Evolutionary conservation across 1,139 yeast species (phyloP).

Genomic region (Saccharomycopsis phalli): DNA sequence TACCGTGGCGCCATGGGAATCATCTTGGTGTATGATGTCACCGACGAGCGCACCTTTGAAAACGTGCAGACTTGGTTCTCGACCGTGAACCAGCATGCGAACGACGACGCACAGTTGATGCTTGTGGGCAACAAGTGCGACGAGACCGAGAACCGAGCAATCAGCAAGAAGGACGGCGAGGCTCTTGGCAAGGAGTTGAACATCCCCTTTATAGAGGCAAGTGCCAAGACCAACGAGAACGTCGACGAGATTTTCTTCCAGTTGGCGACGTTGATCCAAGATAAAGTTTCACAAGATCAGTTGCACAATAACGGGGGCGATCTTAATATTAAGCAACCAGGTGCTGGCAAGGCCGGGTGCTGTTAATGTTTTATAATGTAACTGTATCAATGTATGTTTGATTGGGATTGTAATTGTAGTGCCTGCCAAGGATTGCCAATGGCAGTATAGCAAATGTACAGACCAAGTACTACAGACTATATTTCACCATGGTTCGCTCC

Average conservation of each 20-base stretch:
- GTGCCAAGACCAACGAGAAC: constrained; percentile 88
- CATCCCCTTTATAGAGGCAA: constrained; percentile 87
- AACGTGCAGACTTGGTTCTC: constrained; percentile 82
- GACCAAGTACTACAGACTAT: too few relatives aligned
- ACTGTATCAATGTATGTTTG: background rate
- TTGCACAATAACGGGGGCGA: constrained; percentile 24
- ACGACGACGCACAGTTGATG: constrained; percentile 88
- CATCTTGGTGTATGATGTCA: constrained; percentile 89
- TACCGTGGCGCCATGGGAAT: constrained; percentile 99
- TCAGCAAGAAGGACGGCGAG: constrained; percentile 83
- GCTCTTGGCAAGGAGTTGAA: constrained; percentile 80
- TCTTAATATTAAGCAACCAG: constrained; percentile 27
- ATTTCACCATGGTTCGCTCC: too few relatives aligned
- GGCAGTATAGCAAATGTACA: background rate
- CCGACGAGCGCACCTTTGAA: constrained; percentile 88
- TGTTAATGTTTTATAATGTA: constrained; percentile 13
- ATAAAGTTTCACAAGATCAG: constrained; percentile 45
- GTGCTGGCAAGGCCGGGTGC: constrained; percentile 22
- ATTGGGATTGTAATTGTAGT: too few relatives aligned
- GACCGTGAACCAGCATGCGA: constrained; percentile 93
- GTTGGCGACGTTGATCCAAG: constrained; percentile 82
- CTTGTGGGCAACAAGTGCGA: constrained; percentile 95
- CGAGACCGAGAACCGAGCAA: constrained; percentile 66
- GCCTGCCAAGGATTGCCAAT: too few relatives aligned
- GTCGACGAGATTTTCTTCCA: constrained; percentile 89